phyloP scores from a whole-genome alignment of 2,329 filamentous ascomycete species.

The Periglandula ipomoeae region DNA sequence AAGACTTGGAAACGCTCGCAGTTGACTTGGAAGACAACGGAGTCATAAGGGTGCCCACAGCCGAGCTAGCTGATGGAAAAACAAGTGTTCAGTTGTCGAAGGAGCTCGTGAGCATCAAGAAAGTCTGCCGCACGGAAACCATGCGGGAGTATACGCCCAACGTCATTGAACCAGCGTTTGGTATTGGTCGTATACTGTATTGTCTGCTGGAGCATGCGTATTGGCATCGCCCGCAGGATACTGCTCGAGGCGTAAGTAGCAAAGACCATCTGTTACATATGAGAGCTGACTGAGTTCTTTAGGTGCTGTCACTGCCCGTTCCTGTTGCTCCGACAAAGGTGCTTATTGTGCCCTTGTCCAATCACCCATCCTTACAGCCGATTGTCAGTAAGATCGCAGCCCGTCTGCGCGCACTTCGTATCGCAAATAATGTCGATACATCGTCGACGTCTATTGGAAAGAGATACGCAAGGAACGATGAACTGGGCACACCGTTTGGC shows the following conservation, averaged over 20 bases:
- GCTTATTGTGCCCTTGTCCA: constrained; percentile 78
- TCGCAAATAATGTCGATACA: constrained; percentile 82
- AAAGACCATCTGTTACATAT: too few relatives aligned
- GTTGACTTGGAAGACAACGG: too few relatives aligned
- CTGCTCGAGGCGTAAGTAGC: constrained; percentile 80
- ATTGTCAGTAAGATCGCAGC: constrained; percentile 64
- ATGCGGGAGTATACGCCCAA: constrained; percentile 94
- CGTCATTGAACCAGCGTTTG: constrained; percentile 94
- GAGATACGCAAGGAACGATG: constrained; percentile 89
- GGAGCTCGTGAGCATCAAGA: too few relatives aligned
- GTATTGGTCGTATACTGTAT: constrained; percentile 91
- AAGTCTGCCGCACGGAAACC: too few relatives aligned
- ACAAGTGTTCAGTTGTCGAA: too few relatives aligned
- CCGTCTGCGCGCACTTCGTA: constrained; percentile 63
- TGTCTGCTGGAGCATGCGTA: constrained; percentile 87
- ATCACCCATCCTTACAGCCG: constrained; percentile 70
- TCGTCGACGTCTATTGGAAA: constrained; percentile 90
- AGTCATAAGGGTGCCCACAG: too few relatives aligned
- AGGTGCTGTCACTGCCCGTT: constrained; percentile 46
- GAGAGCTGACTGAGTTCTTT: too few relatives aligned
- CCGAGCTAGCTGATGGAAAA: constrained; percentile 65
- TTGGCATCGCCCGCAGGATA: constrained; percentile 52
- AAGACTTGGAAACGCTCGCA: constrained; percentile 73
- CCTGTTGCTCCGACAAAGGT: constrained; percentile 90
- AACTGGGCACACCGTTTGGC: constrained; percentile 87